Conservation (phyloP, 257 asterid genomes). For the Striga asiatica region DNA sequence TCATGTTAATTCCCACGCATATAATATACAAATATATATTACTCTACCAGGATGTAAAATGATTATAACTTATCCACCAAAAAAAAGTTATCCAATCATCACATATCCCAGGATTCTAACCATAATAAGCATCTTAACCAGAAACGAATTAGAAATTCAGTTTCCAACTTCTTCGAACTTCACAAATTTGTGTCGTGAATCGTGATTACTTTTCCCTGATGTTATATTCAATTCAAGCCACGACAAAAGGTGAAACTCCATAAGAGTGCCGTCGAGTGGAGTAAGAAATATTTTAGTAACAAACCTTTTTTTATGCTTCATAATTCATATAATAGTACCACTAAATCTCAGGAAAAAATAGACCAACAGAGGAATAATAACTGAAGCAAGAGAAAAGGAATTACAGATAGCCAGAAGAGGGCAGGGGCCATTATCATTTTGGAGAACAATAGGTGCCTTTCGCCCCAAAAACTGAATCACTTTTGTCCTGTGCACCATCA, state of each 20-base stretch:
- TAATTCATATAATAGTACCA: not conserved
- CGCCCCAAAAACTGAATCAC: constrained; percentile 76
- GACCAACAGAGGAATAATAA: not conserved
- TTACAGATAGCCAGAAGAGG: constrained; percentile 97
- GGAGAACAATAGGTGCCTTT: constrained; percentile 70
- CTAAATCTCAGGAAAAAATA: constrained; percentile 2
- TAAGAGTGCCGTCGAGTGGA: not conserved
- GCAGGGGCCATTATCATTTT: constrained; percentile 95
- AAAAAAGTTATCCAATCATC: not conserved
- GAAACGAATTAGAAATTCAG: not conserved
- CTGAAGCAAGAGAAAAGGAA: constrained; percentile 4
- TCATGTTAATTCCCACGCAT: too few species aligned
- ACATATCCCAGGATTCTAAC: not conserved
- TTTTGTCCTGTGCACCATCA: constrained; percentile 60
- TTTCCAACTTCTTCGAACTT: not conserved
- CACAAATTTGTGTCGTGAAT: not conserved
- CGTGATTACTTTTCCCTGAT: not conserved
- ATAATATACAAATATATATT: not conserved
- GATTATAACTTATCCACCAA: not conserved
- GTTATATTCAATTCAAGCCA: constrained; percentile 7
- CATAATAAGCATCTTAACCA: not conserved
- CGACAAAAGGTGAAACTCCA: not conserved
- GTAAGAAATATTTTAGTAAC: not conserved
- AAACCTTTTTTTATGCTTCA: not conserved
- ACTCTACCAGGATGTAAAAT: not conserved